Evolutionary conservation across 495 filamentous ascomycete species (phyloP).

Genomic region (Filosporella fistucella): DNA sequence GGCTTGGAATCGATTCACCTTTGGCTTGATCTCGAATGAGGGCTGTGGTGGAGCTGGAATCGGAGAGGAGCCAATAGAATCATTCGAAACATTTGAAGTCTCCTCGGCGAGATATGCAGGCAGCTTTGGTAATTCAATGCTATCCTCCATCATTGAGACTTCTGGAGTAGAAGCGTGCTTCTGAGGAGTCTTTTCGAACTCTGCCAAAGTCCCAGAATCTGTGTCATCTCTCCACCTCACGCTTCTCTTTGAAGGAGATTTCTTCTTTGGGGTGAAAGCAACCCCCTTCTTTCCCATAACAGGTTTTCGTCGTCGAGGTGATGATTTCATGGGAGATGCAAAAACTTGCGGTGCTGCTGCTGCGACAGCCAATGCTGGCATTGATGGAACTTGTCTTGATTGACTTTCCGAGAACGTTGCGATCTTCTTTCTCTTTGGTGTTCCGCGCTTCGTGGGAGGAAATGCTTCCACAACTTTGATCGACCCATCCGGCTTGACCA

Average conservation of each 20-base stretch:
- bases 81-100: slow-evolving; percentile 34
- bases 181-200: slow-evolving; percentile 84
- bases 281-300: slow-evolving; percentile 69
- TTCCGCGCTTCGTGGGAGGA: slow-evolving; percentile 63
- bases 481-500: slow-evolving; percentile 87
- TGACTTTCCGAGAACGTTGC: slow-evolving; percentile 26
- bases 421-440: slow-evolving; percentile 69
- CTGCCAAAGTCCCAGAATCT: slow-evolving; percentile 73
- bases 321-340: slow-evolving; percentile 58
- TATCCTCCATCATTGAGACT: slow-evolving; percentile 42
- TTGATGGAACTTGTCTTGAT: slow-evolving; percentile 29
- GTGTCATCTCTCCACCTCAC: slow-evolving; percentile 95
- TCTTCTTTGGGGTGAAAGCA: slow-evolving; percentile 82
- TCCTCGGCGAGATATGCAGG: slow-evolving; percentile 34
- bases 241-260: slow-evolving; percentile 62
- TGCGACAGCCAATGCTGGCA: slow-evolving; percentile 30
- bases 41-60: slow-evolving; percentile 40
- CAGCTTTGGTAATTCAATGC: slow-evolving; percentile 29
- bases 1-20: slow-evolving; percentile 80
- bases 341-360: slow-evolving; percentile 31
- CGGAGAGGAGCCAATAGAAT: slow-evolving; percentile 52
- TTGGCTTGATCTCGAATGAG: slow-evolving; percentile 48
- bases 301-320: slow-evolving; percentile 74
- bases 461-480: slow-evolving; percentile 48
- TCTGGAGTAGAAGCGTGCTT: slow-evolving; percentile 50